Percentiles rank a stretch among this genome's conserved stretches.
Conservation (phyloP, 2,329 filamentous ascomycete species). For the Paracamarosporium sp. region DNA sequence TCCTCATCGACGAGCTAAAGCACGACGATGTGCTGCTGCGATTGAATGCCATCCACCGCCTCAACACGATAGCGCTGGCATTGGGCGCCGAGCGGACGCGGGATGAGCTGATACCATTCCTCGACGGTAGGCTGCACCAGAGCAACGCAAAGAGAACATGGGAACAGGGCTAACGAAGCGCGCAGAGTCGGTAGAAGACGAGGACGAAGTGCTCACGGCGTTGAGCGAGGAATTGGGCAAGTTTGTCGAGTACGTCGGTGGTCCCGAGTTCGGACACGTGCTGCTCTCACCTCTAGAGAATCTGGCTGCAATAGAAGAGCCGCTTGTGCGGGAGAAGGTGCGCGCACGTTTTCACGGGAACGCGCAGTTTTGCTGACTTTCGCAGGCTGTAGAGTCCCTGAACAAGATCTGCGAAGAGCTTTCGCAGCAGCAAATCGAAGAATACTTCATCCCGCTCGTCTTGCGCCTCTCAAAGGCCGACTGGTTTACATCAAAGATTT, state of each 20-base stretch:
- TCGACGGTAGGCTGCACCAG: constrained; percentile 74
- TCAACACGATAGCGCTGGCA: constrained; percentile 97
- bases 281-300: constrained; percentile 97
- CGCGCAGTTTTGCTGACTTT: constrained; percentile 35
- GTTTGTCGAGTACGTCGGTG: constrained; percentile 98
- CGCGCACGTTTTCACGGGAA: constrained; percentile 46
- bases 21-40: constrained; percentile 98
- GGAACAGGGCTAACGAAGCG: constrained; percentile 40
- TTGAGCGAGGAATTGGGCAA: constrained; percentile 95
- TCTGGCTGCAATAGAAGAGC: constrained; percentile 96
- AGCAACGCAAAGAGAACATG: no score
- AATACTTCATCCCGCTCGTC: constrained; percentile 95
- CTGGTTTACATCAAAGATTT: constrained; percentile 99
- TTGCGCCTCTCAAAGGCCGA: constrained; percentile 97
- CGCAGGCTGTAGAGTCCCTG: constrained; percentile 92
- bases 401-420: constrained; percentile 98
- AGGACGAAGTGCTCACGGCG: constrained; percentile 97
- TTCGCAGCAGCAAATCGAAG: constrained; percentile 90
- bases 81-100: constrained; percentile 94
- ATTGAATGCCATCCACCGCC: constrained; percentile 96
- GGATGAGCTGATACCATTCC: constrained; percentile 97
- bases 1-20: constrained; percentile 99
- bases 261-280: constrained; percentile 91
- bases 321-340: constrained; percentile 96
- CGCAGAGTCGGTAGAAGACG: constrained; percentile 96